A percentile compares a stretch with the other conserved stretches of the same genome.
phyloP scores from a whole-genome alignment of 352 stramenopile species.

The Phytophthora gonapodyides region DNA sequence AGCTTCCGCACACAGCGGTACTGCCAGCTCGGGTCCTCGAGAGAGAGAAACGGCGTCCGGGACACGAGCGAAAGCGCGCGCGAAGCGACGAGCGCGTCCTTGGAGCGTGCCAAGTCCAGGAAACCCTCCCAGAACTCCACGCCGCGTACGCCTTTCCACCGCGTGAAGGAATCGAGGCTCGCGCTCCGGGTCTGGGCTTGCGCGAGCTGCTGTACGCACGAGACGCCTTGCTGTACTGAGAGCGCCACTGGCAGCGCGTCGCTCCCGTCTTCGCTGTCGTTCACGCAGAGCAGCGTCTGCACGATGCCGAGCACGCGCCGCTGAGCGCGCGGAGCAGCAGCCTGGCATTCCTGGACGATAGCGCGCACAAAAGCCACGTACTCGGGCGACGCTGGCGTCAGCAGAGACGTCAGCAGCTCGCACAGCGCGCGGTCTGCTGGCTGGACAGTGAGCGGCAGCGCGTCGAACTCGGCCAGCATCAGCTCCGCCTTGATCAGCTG shows the following conservation, averaged over 20 bases:
- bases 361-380: slow-evolving; percentile 56
- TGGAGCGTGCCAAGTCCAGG: slow-evolving; percentile 55
- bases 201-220: slow-evolving; percentile 41
- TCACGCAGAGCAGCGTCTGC: slow-evolving; percentile 42
- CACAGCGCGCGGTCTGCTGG: slow-evolving; percentile 39
- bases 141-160: slow-evolving; percentile 56
- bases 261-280: slow-evolving; percentile 25
- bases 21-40: slow-evolving; percentile 79
- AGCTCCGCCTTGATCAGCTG: slow-evolving; percentile 64
- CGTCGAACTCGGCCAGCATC: slow-evolving; percentile 43
- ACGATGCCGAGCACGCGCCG: slow-evolving; percentile 48
- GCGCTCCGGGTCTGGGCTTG: slow-evolving; percentile 37
- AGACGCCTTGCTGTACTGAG: slow-evolving; percentile 7
- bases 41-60: slow-evolving; percentile 58
- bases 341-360: slow-evolving; percentile 41
- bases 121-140: slow-evolving; percentile 68
- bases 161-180: slow-evolving; percentile 42
- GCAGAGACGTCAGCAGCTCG: slow-evolving; percentile 47
- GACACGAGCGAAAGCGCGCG: slow-evolving; percentile 56
- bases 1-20: slow-evolving; percentile 74
- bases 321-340: slow-evolving; percentile 30
- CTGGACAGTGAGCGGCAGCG: slow-evolving; percentile 15
- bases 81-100: slow-evolving; percentile 42
- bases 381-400: slow-evolving; percentile 45
- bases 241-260: slow-evolving; percentile 31